Base-by-base conservation (phyloP, 495 filamentous ascomycete genomes). In the Aspergillus avenaceus region DNA sequence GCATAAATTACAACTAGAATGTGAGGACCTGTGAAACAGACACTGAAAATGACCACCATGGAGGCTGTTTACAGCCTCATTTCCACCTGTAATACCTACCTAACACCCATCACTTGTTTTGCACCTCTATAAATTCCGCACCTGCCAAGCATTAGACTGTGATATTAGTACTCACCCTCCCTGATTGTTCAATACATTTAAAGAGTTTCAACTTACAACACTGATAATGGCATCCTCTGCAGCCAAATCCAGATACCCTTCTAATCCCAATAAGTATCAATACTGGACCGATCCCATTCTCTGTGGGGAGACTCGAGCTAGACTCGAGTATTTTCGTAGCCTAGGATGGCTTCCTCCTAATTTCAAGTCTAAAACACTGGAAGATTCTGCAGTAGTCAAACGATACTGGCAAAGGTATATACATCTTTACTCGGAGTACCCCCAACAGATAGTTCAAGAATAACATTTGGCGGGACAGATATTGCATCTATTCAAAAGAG, bases 241-340 rank as follows among this genome's bases (percentile, higher is more conserved):
- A 16, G 36, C 37, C 5, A 29, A 11, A 32, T 23, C 5, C 37
- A 42, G 37, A 12, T 21, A 0, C 26, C 37, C 47, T 23, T n/a
- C 2, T 9, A 21, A 21, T 41, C 50, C 45, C n/a, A 36, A 58
- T 55, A 32, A 66, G 34, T 49, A 63, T 48, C 28, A 69, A 41
- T 58, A 54, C 53, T 69, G 49, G 66, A 62, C 61, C 44, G 48
- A 67, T 38, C 58, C 62, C 21, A 67, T 69, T 28, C 62, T 69
- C 50, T 62, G 48, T 37, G 54, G 66, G 50, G 56, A 63, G 50
- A 63, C 59, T 56, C 47, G 50, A 61, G 49, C 60, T 4, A 63
- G 63, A 54, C 56, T 69, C 6, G 44, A 66, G 37, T 31, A 69
- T 58, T 62, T 59, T 44, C 40, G 52, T 9, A 56, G 51, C 51